Evolutionary conservation across 208 protist species (phyloP).

Genomic region (Wallacemonas rigidus): DNA sequence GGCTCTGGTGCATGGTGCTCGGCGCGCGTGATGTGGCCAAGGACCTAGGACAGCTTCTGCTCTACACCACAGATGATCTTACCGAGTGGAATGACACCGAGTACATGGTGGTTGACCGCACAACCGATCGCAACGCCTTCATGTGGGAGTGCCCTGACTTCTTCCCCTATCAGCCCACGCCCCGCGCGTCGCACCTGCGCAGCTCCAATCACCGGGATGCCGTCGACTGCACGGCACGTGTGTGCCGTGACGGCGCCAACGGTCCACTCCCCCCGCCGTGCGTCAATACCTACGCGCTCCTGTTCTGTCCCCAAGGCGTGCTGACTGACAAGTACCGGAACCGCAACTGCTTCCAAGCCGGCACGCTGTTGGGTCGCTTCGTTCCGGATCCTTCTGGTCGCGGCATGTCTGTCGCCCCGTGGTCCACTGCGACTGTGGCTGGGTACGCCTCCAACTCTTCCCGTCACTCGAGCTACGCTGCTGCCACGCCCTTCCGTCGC

Average conservation of each 20-base stretch:
- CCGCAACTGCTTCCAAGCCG: constrained; percentile 51
- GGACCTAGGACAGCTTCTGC: constrained; percentile 41
- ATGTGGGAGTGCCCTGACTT: constrained; percentile 63
- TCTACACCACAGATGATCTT: constrained; percentile 36
- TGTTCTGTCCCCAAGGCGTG: constrained; percentile 53
- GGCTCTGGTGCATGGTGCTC: constrained; percentile 46
- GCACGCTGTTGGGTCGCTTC: constrained; percentile 28
- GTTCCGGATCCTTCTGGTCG: neutral
- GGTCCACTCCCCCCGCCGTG: constrained; percentile 4
- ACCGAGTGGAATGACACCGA: constrained; percentile 35
- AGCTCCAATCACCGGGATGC: no score
- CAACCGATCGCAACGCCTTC: constrained; percentile 49
- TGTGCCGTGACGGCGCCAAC: neutral
- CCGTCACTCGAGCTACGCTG: neutral
- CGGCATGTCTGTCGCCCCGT: neutral
- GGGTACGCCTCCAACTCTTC: neutral
- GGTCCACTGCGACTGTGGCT: no score
- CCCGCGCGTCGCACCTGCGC: neutral
- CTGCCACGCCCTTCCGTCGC: neutral
- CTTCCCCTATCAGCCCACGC: constrained; percentile 21
- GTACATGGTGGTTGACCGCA: constrained; percentile 29
- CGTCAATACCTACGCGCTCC: constrained; percentile 18
- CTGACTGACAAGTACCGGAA: constrained; percentile 21
- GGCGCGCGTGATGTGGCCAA: constrained; percentile 34
- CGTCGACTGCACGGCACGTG: no score